phyloP scores from a whole-genome alignment of 441 rosid species.

The Eutrema salsugineum region DNA sequence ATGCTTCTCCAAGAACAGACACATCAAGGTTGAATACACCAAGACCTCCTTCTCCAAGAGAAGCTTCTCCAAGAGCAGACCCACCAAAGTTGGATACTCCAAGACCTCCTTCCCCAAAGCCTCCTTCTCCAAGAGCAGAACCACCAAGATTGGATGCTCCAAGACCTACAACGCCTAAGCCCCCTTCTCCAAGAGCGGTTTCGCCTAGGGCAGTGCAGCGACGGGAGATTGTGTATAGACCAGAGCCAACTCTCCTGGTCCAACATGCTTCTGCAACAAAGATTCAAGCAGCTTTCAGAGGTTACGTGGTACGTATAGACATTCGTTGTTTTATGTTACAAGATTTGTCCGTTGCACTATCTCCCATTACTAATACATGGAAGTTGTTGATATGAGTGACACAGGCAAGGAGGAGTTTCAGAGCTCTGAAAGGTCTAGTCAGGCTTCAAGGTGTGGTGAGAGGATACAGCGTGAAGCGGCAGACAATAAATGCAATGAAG shows the following conservation, averaged over 20 bases:
- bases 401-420: constrained; percentile 89
- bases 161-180: constrained; percentile 39
- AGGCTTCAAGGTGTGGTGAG: constrained; percentile 92
- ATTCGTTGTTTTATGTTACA: constrained; percentile 17
- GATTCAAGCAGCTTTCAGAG: constrained; percentile 88
- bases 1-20: constrained; percentile 39
- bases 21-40: constrained; percentile 26
- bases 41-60: constrained; percentile 43
- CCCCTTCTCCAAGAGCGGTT: constrained; percentile 44
- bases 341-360: background rate
- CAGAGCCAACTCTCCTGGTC: constrained; percentile 67
- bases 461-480: constrained; percentile 88
- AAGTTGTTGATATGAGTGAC: constrained; percentile 10
- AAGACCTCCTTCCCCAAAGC: constrained; percentile 43
- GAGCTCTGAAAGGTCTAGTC: constrained; percentile 85
- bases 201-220: constrained; percentile 48
- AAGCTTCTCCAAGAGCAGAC: constrained; percentile 41
- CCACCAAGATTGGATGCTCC: constrained; percentile 34
- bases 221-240: constrained; percentile 44
- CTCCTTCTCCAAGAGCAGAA: constrained; percentile 41
- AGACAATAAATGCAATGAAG: constrained; percentile 80
- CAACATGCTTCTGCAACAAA: constrained; percentile 82
- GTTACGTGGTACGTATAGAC: constrained; percentile 54
- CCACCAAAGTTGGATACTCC: constrained; percentile 25
- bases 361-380: background rate